Conservation (phyloP, 139 green algal species). For the Limnomonas spitsbergensis region DNA sequence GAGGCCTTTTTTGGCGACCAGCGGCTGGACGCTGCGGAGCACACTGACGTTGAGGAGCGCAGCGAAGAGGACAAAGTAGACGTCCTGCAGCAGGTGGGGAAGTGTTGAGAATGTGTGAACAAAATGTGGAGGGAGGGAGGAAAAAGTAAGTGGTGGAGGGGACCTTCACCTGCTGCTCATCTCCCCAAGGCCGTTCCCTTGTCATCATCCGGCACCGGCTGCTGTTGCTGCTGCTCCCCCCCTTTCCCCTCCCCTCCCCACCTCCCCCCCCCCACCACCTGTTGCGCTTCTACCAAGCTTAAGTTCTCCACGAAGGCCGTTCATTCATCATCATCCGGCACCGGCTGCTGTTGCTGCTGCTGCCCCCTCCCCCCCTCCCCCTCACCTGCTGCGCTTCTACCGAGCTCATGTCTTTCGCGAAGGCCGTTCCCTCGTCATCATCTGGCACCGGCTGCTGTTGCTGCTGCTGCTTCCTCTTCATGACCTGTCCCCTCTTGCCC, state of each 20-base stretch:
- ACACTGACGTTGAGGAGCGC: slow-evolving; percentile 68
- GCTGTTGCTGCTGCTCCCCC: background rate
- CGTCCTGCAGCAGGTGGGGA: slow-evolving; percentile 42
- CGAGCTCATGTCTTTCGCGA: slow-evolving; percentile 27
- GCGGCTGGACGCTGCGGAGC: slow-evolving; percentile 50
- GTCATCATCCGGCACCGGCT: background rate
- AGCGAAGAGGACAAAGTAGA: slow-evolving; percentile 45
- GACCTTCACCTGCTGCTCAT: no score
- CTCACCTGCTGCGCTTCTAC: slow-evolving; percentile 31
- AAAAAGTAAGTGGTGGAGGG: no score
- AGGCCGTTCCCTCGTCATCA: background rate
- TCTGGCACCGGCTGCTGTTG: background rate
- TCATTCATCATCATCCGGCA: background rate
- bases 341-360: background rate
- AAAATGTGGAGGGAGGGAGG: no score
- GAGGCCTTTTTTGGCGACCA: slow-evolving; percentile 57
- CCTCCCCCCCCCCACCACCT: background rate
- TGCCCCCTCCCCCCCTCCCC: background rate
- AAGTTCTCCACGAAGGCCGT: slow-evolving; percentile 17
- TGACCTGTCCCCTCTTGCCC: slow-evolving; percentile 4
- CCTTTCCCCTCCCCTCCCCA: background rate
- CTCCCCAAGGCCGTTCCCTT: slow-evolving; percentile 14
- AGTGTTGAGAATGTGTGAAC: background rate
- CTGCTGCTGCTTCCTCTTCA: background rate
- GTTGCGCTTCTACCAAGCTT: no score